Percentiles rank a stretch among this genome's conserved stretches.
Evolutionary conservation across 148 eudicot species (phyloP).

Genomic region (Camellia lanceoleosa): DNA sequence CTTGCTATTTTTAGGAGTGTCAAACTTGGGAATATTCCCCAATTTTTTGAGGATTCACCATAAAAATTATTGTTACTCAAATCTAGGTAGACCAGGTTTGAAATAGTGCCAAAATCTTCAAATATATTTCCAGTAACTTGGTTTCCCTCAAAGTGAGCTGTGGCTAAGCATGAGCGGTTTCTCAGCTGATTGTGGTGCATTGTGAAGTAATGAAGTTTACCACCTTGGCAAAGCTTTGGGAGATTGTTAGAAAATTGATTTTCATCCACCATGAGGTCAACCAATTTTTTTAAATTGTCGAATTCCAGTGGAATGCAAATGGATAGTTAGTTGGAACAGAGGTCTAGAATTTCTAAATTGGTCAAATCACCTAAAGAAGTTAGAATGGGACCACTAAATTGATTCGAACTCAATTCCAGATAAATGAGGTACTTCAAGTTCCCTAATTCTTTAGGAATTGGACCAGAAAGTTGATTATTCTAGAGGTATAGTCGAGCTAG

Average conservation of each 20-base stretch:
- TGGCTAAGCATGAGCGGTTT: conserved; percentile 15
- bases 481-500: neutral
- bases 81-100: conserved; percentile 21
- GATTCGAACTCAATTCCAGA: conserved; percentile 26
- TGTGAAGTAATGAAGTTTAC: conserved; percentile 18
- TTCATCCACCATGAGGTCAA: conserved; percentile 16
- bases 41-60: conserved; percentile 19
- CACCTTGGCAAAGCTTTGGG: conserved; percentile 30
- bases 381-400: conserved; percentile 21
- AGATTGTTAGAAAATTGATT: conserved; percentile 27
- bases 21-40: conserved; percentile 29
- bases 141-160: conserved; percentile 28
- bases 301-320: conserved; percentile 25
- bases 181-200: conserved; percentile 24
- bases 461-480: neutral
- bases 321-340: conserved; percentile 20
- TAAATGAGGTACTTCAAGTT: conserved; percentile 17
- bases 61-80: conserved; percentile 24
- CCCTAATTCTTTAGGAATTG: conserved; percentile 23
- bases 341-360: conserved; percentile 13
- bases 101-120: conserved; percentile 20
- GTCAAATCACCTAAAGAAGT: conserved; percentile 11
- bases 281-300: conserved; percentile 16
- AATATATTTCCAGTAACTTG: conserved; percentile 22
- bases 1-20: conserved; percentile 22